Conservation (phyloP, 495 filamentous ascomycete species). For the Penicillium longicatenatum region DNA sequence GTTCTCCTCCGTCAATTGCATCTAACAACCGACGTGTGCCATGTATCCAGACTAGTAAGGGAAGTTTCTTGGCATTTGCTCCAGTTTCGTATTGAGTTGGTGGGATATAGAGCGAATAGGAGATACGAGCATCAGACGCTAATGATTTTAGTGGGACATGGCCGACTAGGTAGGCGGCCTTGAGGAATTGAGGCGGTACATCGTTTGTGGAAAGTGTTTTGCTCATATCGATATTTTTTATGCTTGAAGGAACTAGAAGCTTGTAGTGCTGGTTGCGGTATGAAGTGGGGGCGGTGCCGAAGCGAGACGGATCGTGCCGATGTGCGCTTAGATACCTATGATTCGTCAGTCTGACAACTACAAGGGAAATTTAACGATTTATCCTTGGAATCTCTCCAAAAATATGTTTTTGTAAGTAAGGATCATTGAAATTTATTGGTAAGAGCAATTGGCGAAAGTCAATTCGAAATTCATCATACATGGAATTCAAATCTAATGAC, state of each 20-base stretch:
- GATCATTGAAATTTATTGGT: too few relatives aligned
- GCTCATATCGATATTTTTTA: background rate
- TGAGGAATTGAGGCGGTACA: background rate
- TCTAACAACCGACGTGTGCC: background rate
- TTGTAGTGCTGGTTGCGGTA: background rate
- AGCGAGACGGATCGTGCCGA: too few relatives aligned
- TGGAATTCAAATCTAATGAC: too few relatives aligned
- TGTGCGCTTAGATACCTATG: too few relatives aligned
- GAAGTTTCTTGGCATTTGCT: background rate
- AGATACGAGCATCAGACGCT: background rate
- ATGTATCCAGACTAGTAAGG: conserved; percentile 5
- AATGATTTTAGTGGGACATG: background rate
- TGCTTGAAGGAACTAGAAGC: background rate
- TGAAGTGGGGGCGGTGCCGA: background rate
- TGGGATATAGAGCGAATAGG: conserved; percentile 6
- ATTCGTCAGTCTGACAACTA: too few relatives aligned
- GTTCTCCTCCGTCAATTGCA: background rate
- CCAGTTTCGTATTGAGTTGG: conserved; percentile 1
- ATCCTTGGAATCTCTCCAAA: too few relatives aligned
- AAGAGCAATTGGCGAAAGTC: too few relatives aligned
- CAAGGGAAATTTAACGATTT: too few relatives aligned
- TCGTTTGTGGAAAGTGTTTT: background rate
- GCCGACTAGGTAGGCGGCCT: background rate
- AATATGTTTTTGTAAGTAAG: too few relatives aligned
- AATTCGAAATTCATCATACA: too few relatives aligned